Evolutionary conservation across 1,139 yeast species (phyloP).

Genomic region (Yamadazyma trypodendri): DNA sequence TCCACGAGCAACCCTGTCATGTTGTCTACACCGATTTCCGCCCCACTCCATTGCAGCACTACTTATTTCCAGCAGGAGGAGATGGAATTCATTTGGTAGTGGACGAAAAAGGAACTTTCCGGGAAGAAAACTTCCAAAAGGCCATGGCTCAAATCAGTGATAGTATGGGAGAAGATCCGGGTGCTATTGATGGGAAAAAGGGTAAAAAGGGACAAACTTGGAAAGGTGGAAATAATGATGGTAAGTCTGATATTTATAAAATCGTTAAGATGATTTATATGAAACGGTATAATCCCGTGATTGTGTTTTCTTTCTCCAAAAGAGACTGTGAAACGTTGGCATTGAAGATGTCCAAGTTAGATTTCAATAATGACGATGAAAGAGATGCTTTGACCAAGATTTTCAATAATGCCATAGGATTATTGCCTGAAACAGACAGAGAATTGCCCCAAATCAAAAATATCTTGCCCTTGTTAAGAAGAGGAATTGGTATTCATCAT

Average conservation of each 20-base stretch:
- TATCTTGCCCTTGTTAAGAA: constrained; percentile 77
- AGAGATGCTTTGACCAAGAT: constrained; percentile 86
- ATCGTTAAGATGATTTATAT: constrained; percentile 97
- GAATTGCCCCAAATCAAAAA: constrained; percentile 93
- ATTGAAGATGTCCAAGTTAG: constrained; percentile 89
- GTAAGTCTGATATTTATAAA: constrained; percentile 89
- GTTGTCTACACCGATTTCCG: constrained; percentile 98
- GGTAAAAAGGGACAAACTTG: constrained; percentile 83
- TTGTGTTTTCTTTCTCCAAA: constrained; percentile 94
- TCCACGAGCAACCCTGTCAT: constrained; percentile 95
- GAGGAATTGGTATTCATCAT: constrained; percentile 99
- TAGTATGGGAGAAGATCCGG: constrained; percentile 80
- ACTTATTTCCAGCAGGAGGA: constrained; percentile 94
- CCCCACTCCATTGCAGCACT: constrained; percentile 98
- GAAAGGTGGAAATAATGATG: constrained; percentile 85
- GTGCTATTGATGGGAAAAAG: constrained; percentile 50
- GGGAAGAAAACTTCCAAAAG: constrained; percentile 97
- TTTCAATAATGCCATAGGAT: constrained; percentile 82
- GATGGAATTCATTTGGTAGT: constrained; percentile 97
- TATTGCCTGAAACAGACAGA: constrained; percentile 85
- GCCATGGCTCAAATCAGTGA: constrained; percentile 95
- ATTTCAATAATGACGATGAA: constrained; percentile 90
- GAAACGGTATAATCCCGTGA: constrained; percentile 94
- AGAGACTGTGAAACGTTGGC: constrained; percentile 96
- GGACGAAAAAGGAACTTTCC: constrained; percentile 92